Conservation (phyloP, 306 rosid species). For the Dryas octopetala region DNA sequence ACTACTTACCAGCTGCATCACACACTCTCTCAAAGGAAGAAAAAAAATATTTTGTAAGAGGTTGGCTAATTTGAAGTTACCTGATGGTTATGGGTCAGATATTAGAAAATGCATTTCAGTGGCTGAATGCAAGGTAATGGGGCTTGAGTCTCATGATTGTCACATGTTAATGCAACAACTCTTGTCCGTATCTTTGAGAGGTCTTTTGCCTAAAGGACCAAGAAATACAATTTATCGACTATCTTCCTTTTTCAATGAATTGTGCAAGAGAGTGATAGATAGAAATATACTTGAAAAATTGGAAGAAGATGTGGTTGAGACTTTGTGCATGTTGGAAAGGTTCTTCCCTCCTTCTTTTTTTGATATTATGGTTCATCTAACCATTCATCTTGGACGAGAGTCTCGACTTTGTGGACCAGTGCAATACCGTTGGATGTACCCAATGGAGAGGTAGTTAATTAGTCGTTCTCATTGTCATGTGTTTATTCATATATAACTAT, state of each 20-base stretch:
- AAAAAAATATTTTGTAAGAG: slow-evolving; percentile 2
- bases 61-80: neutral
- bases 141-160: neutral
- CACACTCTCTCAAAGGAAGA: neutral
- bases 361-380: neutral
- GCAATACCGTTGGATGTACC: neutral
- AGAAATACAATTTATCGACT: neutral
- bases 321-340: neutral
- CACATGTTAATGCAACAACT: neutral
- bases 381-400: neutral
- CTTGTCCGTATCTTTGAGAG: neutral
- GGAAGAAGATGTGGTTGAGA: neutral
- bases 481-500: neutral
- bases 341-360: neutral
- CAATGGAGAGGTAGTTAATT: neutral
- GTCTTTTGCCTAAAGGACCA: neutral
- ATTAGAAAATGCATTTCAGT: neutral
- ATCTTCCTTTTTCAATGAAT: neutral
- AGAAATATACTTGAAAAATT: too few relatives aligned
- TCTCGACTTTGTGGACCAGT: neutral
- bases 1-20: neutral
- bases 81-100: neutral
- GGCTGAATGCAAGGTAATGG: neutral
- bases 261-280: neutral
- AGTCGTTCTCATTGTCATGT: neutral